Evolutionary conservation across 805 yeast species (phyloP).

Genomic region (Starmerella cellae): DNA sequence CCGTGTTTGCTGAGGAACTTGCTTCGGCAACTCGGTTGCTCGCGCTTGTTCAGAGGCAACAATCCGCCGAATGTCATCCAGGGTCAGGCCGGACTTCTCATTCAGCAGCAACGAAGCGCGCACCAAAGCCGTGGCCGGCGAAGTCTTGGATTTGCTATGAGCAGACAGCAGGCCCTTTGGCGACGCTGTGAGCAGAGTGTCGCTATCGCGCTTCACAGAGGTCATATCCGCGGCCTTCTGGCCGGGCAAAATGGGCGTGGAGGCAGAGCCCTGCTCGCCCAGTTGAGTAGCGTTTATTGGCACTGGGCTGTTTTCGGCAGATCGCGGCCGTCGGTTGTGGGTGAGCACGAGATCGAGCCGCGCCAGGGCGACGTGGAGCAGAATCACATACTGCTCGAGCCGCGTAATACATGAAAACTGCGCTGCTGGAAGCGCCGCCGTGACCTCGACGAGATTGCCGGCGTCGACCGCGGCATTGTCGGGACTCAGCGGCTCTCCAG

Average conservation of each 20-base stretch:
- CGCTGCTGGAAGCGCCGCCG: slow-evolving; percentile 13
- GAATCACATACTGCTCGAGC: slow-evolving; percentile 57
- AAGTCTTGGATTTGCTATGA: neutral
- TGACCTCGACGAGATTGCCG: slow-evolving; percentile 5
- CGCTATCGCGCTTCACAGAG: neutral
- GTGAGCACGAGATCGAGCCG: slow-evolving; percentile 38
- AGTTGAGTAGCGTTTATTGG: neutral
- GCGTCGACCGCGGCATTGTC: slow-evolving; percentile 4
- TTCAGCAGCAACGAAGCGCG: slow-evolving; percentile 58
- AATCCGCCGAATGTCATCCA: slow-evolving; percentile 93
- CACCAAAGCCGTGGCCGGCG: slow-evolving; percentile 31
- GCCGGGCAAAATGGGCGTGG: slow-evolving; percentile 6
- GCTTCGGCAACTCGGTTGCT: neutral
- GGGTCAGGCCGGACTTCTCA: slow-evolving; percentile 71
- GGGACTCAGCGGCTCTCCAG: slow-evolving; percentile 5
- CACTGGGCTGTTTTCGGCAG: slow-evolving; percentile 4
- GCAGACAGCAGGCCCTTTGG: neutral
- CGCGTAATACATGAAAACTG: slow-evolving; percentile 49
- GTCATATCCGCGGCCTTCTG: neutral
- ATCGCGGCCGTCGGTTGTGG: slow-evolving; percentile 16
- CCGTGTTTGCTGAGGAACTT: slow-evolving; percentile 3
- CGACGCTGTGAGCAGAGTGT: neutral
- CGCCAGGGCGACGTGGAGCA: slow-evolving; percentile 71
- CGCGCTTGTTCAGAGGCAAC: slow-evolving; percentile 90
- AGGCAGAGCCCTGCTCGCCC: neutral